A percentile compares a stretch with the other conserved stretches of the same genome.
Evolutionary conservation across 2,329 filamentous ascomycete species (phyloP).

Genomic region (Penicillium sclerotiorum): DNA sequence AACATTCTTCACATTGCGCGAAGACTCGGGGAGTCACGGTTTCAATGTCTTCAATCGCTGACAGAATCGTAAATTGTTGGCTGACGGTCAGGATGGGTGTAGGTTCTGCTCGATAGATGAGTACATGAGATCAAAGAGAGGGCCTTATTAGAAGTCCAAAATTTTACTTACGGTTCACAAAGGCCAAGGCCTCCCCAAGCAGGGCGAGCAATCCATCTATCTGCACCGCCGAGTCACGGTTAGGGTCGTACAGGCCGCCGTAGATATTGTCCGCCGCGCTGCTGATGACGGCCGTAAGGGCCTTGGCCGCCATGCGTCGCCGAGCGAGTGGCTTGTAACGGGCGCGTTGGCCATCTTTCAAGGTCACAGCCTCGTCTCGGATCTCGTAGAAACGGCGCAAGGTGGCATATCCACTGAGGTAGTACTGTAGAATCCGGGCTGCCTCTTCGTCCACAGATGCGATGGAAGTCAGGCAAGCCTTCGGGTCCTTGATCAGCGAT

Average conservation of each 20-base stretch:
- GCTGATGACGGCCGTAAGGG: slow-evolving; percentile 79
- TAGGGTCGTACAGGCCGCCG: slow-evolving; percentile 82
- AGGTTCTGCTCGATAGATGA: slow-evolving; percentile 46
- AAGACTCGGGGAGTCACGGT: slow-evolving; percentile 74
- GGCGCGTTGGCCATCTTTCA: slow-evolving; percentile 42
- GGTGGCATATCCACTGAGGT: slow-evolving; percentile 90
- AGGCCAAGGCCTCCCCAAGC: slow-evolving; percentile 79
- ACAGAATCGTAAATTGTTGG: slow-evolving; percentile 74
- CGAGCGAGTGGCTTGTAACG: slow-evolving; percentile 59
- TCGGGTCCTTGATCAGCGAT: slow-evolving; percentile 71
- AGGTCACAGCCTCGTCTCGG: slow-evolving; percentile 67
- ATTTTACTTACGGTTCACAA: slow-evolving; percentile 61
- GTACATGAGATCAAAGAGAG: slow-evolving; percentile 7
- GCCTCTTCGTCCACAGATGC: slow-evolving; percentile 77
- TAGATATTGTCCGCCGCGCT: slow-evolving; percentile 89
- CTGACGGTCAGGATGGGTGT: slow-evolving; percentile 64
- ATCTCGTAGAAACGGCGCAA: slow-evolving; percentile 87
- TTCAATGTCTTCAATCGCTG: slow-evolving; percentile 77
- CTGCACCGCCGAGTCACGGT: slow-evolving; percentile 78
- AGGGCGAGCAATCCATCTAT: slow-evolving; percentile 84
- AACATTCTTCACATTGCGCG: slow-evolving; percentile 74
- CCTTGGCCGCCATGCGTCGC: slow-evolving; percentile 70
- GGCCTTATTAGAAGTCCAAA: background rate
- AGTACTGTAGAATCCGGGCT: slow-evolving; percentile 78
- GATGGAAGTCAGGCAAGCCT: slow-evolving; percentile 69